Base-by-base conservation (phyloP, 164 flowering plant genomes). In the Magnolia officinalis region DNA sequence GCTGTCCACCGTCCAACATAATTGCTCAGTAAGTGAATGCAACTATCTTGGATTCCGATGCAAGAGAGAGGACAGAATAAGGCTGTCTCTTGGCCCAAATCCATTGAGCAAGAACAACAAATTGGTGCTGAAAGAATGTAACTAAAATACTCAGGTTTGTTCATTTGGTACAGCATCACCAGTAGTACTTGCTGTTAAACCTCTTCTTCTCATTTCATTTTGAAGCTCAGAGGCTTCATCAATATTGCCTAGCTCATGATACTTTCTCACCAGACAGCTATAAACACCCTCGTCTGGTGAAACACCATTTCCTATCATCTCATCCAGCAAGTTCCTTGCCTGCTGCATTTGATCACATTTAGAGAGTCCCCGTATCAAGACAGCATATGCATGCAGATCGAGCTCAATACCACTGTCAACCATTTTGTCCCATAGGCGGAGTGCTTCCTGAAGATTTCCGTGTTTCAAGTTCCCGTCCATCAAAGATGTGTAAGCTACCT, bases 401-500 rank as follows among this genome's bases (percentile, higher is more conserved):
- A 87, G 86, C 77, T 90, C 89, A 76, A 94, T 20, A 55, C 90
- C 93, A 70, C 63, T 77, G 70, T 87, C 87, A 76, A 73, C 50
- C 93, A 94, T 94, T 80, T 72, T 81, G 72, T 82, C 74, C 65
- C 83, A 79, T 75, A 91, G 75, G 76, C 55, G 66, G 74, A 94
- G 86, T 51, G 92, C 96, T 80, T 85, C 92, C 21, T 85, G 75
- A 82, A 89, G 76, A 77, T 88, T 82, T 8, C 94, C 95, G 52
- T 83, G 85, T 86, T 89, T 94, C 85, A 92, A 67, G 76, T 90
- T 80, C 52, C 95, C 97, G 84, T 86, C 87, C 68, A 94, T 86
- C 66, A 94, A 72, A 72, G 92, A 77, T 21, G 98, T 91, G 81
- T 85, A 92, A 65, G 87, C 89, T 79, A 78, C 77, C 85, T 68